Evolutionary conservation across 2,329 filamentous ascomycete species (phyloP), one percentile per base, ranked within the genome.

Genomic region (Tolypocladium amazonense): DNA sequence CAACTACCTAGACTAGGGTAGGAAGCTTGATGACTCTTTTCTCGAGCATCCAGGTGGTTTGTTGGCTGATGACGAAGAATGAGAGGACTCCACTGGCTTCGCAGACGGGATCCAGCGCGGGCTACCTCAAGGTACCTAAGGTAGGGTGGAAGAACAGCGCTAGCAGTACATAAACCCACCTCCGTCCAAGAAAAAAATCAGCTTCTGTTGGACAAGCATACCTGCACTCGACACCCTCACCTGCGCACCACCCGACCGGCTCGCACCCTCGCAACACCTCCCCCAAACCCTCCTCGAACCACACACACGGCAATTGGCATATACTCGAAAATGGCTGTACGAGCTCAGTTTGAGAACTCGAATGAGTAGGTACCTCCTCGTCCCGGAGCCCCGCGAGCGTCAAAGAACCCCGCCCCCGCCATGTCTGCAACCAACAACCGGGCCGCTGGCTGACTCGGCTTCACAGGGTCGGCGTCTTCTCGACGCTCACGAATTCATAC

Each of bases 401-500:
- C 30, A 23, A 58, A 55, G 56, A 33, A 68, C 67, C 64, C 65
- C 67, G 62, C 67, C 65, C 67, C 65, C 67, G 62, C 67, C 57
- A 67, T 65, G 14, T 18, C 41, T 47, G 30, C 8, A 9, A 11
- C 45, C 15, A 30, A 14, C 45, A 20, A 37, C 15, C 50, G 20
- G 5, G n/a, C 11, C 15, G 30, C n/a, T 12, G 30, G 56, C 62
- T 64, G 41, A 62, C 62, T 56, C 59, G 25, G 2, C 53, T 33
- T 33, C 43, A 38, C 70, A 97, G 92, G 79, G 90, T 99, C 73
- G 94, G 94, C 74, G 94, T 97, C 72, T 99, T 99, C 77, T 79
- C 92, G 62, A 96, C 91, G 63, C 88, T 99, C 73, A 99, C 94
- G 68, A 99, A 99, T 79, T 93, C 91, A 62, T 99, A 96, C 77